Conservation (phyloP, 129 eudicot species). For the Deinandra increscens region DNA sequence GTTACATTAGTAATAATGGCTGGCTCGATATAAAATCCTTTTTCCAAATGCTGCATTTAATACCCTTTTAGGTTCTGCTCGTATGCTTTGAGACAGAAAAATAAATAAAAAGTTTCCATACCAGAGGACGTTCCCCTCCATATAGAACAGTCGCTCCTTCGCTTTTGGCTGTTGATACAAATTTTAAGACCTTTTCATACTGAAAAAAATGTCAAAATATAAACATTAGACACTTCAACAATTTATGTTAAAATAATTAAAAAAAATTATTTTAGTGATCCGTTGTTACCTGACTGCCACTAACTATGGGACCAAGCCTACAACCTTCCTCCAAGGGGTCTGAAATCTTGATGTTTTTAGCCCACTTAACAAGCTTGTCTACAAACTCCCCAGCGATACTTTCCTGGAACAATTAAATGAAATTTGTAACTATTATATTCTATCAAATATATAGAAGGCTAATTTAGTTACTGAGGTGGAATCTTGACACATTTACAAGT, state of each 20-base stretch:
- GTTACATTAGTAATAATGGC: conserved; percentile 64
- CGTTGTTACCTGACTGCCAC: conserved; percentile 58
- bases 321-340: conserved; percentile 93
- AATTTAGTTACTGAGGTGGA: neutral
- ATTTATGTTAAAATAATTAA: neutral
- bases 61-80: neutral
- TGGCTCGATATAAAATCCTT: conserved; percentile 71
- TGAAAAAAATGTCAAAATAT: conserved; percentile 28
- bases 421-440: neutral
- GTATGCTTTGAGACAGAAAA: neutral
- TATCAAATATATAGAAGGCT: neutral
- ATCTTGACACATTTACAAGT: neutral
- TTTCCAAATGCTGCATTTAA: conserved; percentile 58
- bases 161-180: conserved; percentile 75
- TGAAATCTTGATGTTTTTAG: conserved; percentile 72
- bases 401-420: conserved; percentile 48
- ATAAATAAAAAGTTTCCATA: conserved; percentile 8
- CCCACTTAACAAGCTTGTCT: conserved; percentile 71
- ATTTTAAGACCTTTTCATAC: conserved; percentile 76
- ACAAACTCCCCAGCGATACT: conserved; percentile 64
- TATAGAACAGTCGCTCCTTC: conserved; percentile 82
- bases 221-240: neutral
- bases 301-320: conserved; percentile 80
- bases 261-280: neutral
- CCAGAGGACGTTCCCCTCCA: conserved; percentile 80